Base-by-base conservation (phyloP, 768 basidiomycete genomes). In the Hemileccinum rubropunctum region DNA sequence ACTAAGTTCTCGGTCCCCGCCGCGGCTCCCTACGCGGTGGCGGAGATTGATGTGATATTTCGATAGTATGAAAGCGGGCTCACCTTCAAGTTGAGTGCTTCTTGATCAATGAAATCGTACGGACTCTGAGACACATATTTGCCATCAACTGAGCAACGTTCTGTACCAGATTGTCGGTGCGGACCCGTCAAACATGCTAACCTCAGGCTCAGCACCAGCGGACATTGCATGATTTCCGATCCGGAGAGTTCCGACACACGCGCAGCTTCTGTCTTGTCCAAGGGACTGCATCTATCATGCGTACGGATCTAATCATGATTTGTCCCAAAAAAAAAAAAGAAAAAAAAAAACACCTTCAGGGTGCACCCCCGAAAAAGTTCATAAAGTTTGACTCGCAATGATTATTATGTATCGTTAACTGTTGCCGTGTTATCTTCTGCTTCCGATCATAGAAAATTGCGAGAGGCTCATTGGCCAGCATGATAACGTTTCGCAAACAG, bases 341-440 rank as follows among this genome's bases (percentile, higher is more conserved):
- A 30, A 8, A 12, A 51, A 43, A 57, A 51, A 48, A 30, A 36
- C 28, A 33, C 48, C 53, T 52, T 63, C 67, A 68, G 67, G 67
- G 67, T 57, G 56, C 54, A 68, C 67, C 67, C n/a, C 67, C 54
- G 28, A 30, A 55, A 59, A 64, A 51, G 23, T 47, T 28, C 48
- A 48, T 54, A 56, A 62, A 52, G 62, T 56, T 59, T 49, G 49
- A 45, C 27, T 53, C 50, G 51, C 61, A 60, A 48, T 23, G 47
- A 48, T 30, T 64, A 70, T 68, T 68, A 70, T 70, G 67, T 70
- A 54, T 35, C 50, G 11, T 45, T 37, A 9, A 27, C 9, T 47
- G 47, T 26, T 34, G 48, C 48, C 56, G 50, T 61, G 54, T 47
- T 50, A 50, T 54, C 54, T 58, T 57, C 54, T 49, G 62, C 51